Evolutionary conservation across 164 flowering plant genomes (phyloP).

Genomic region (Amborella trichopoda): DNA sequence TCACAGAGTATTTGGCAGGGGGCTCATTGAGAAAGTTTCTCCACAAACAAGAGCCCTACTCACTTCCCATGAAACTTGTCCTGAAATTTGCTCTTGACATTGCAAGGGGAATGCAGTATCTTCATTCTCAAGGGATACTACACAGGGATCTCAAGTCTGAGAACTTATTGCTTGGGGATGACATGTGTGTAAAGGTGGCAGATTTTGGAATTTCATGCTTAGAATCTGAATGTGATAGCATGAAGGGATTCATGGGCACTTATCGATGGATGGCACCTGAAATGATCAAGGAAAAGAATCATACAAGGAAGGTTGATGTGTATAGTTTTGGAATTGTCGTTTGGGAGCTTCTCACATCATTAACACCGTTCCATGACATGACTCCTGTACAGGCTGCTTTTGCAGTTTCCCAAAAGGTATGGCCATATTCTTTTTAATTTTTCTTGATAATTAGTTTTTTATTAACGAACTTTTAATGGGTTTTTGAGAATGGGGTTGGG

Average conservation of each 20-base stretch:
- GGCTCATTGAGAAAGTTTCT: constrained; percentile 73
- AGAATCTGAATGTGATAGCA: constrained; percentile 76
- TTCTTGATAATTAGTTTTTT: not conserved
- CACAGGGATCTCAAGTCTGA: constrained; percentile 96
- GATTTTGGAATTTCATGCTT: constrained; percentile 96
- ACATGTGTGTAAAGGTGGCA: constrained; percentile 83
- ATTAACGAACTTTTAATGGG: not conserved
- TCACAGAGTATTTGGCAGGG: constrained; percentile 85
- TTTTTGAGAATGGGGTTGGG: no score
- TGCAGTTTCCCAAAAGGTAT: constrained; percentile 94
- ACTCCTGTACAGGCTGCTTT: constrained; percentile 98
- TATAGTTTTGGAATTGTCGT: constrained; percentile 91
- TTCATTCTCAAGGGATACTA: constrained; percentile 79
- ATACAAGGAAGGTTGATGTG: constrained; percentile 89
- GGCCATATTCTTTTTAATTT: not conserved
- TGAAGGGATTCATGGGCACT: constrained; percentile 84
- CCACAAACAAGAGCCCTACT: constrained; percentile 87
- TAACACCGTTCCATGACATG: constrained; percentile 88
- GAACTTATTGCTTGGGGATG: constrained; percentile 72
- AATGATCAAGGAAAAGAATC: constrained; percentile 81
- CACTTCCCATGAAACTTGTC: constrained; percentile 56
- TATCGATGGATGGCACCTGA: constrained; percentile 99
- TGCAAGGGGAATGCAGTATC: constrained; percentile 86
- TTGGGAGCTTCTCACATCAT: constrained; percentile 91
- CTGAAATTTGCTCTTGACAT: constrained; percentile 73